Conservation (phyloP, 176 grass and related monocot genomes). For the Chloris gayana region DNA sequence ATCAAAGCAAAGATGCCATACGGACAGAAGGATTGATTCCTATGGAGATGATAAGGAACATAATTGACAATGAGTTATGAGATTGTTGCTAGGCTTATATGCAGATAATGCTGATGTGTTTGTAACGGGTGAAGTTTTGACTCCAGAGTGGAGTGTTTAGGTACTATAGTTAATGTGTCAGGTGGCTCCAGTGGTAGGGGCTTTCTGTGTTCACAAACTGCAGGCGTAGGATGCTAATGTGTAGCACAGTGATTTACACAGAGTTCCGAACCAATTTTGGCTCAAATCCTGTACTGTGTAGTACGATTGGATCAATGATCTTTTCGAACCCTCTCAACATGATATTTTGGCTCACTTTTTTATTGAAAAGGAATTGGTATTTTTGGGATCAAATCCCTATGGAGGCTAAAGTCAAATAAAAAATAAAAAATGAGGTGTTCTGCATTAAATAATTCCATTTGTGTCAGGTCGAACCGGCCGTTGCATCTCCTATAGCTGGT, state of each 20-base stretch:
- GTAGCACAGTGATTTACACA: background rate
- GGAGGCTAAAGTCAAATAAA: no score
- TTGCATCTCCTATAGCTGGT: no score
- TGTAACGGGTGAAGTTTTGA: conserved; percentile 28
- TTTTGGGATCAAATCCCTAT: background rate
- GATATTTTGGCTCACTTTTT: no score
- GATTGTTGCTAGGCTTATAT: background rate
- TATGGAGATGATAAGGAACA: conserved; percentile 65
- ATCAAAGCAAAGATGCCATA: conserved; percentile 70
- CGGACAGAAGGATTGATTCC: conserved; percentile 76
- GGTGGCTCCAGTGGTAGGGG: background rate
- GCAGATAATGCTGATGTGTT: background rate
- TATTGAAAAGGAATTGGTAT: no score
- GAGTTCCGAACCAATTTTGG: background rate
- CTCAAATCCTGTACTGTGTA: background rate
- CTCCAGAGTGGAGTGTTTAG: background rate
- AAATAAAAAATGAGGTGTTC: no score
- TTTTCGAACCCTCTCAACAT: no score
- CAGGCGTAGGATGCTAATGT: background rate
- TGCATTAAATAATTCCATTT: no score
- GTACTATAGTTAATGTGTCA: background rate
- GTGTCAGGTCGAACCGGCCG: no score
- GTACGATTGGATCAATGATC: background rate
- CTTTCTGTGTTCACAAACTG: background rate
- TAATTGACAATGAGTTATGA: conserved; percentile 87